These are phyloP conservation scores for Talaromyces trachyspermus DNA, from an alignment of 495 filamentous ascomycete species.

Conservation along the genomic window DNA sequence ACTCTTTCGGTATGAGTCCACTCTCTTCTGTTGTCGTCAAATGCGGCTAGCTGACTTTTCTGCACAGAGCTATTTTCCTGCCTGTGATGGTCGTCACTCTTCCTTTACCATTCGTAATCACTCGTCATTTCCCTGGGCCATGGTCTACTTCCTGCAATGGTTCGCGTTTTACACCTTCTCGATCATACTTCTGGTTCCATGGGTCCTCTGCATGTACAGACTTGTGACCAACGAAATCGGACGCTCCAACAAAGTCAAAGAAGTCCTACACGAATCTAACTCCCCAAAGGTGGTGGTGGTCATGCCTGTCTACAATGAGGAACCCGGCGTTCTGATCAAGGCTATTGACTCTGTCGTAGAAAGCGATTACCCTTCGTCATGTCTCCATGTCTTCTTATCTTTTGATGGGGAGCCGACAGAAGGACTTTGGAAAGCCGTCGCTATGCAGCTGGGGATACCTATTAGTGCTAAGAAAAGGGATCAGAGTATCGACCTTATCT, in stretches of 20 bases:
- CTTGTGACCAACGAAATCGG: slow-evolving; percentile 81
- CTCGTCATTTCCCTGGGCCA: slow-evolving; percentile 52
- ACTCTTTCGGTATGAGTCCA: slow-evolving; percentile 55
- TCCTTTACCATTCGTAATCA: slow-evolving; percentile 68
- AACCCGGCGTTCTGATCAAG: slow-evolving; percentile 74
- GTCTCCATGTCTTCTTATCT: slow-evolving; percentile 93
- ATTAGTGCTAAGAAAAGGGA: slow-evolving; percentile 71
- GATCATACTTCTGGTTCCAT: slow-evolving; percentile 73
- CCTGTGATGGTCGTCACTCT: slow-evolving; percentile 94
- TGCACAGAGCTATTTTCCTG: slow-evolving; percentile 68
- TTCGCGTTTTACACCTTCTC: slow-evolving; percentile 97
- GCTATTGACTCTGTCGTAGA: slow-evolving; percentile 90
- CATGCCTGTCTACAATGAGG: slow-evolving; percentile 96
- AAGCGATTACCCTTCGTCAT: slow-evolving; percentile 88
- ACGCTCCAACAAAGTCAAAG: slow-evolving; percentile 71
- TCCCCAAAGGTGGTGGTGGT: slow-evolving; percentile 95
- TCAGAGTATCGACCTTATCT: slow-evolving; percentile 83
- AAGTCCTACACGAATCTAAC: slow-evolving; percentile 71
- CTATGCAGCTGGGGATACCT: slow-evolving; percentile 81
- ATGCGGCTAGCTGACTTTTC: slow-evolving; percentile 7
- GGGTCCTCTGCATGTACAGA: slow-evolving; percentile 88
- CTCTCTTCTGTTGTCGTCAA: background rate
- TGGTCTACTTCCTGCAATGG: slow-evolving; percentile 77
- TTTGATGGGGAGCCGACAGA: slow-evolving; percentile 89
- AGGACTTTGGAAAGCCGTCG: slow-evolving; percentile 81